phyloP scores from a whole-genome alignment of 768 basidiomycete genomes.

The Cystofilobasidium macerans region DNA sequence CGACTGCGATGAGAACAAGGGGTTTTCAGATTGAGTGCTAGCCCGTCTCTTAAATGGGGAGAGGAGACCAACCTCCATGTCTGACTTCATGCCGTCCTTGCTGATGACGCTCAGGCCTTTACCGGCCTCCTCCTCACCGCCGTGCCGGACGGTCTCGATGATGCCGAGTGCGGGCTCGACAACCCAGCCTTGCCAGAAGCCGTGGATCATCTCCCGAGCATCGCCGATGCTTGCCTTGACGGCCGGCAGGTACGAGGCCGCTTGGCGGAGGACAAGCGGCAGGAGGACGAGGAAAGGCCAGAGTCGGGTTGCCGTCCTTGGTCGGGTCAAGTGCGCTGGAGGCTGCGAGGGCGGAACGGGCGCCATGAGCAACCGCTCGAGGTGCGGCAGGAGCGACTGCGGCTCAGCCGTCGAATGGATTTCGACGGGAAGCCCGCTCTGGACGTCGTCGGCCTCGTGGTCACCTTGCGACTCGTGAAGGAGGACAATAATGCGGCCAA shows the following conservation, averaged over 20 bases:
- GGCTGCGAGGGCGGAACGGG: slow-evolving; percentile 35
- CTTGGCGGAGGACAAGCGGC: slow-evolving; percentile 53
- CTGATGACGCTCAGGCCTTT: slow-evolving; percentile 53
- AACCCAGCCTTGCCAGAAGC: slow-evolving; percentile 73
- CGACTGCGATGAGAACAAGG: slow-evolving; percentile 45
- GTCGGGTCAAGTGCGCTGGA: slow-evolving; percentile 49
- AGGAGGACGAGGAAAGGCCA: slow-evolving; percentile 76
- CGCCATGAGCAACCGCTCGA: slow-evolving; percentile 32
- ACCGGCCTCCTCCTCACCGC: slow-evolving; percentile 48
- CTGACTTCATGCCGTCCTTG: slow-evolving; percentile 69
- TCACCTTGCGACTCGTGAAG: slow-evolving; percentile 34
- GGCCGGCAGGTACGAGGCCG: slow-evolving; percentile 51
- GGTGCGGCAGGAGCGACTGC: slow-evolving; percentile 27
- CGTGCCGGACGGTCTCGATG: slow-evolving; percentile 67
- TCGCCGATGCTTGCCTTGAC: slow-evolving; percentile 51
- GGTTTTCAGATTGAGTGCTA: not conserved
- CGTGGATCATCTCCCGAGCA: slow-evolving; percentile 53
- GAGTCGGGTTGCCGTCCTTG: slow-evolving; percentile 53
- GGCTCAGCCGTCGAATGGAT: slow-evolving; percentile 21
- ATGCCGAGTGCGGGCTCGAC: slow-evolving; percentile 75
- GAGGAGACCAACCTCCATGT: slow-evolving; percentile 54
- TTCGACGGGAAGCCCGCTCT: not conserved
- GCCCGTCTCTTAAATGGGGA: not conserved
- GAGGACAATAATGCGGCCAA: slow-evolving; percentile 28
- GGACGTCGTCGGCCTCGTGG: not conserved